Evolutionary conservation across 805 yeast species (phyloP).

Genomic region (Candida palmyrensis): DNA sequence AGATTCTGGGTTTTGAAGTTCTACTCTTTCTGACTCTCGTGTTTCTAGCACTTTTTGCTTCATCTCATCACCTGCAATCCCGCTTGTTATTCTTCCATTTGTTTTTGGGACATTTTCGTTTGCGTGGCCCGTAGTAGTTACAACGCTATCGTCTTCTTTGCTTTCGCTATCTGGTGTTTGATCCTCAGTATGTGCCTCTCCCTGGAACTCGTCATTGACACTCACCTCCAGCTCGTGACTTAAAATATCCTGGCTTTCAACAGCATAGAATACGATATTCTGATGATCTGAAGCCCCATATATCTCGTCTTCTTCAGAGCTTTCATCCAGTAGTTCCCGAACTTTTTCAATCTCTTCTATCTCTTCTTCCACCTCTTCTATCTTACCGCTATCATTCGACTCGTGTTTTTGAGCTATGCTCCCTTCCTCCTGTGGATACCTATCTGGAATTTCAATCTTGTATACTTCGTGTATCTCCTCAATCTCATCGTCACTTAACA

Average conservation of each 20-base stretch:
- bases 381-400: slow-evolving; percentile 3
- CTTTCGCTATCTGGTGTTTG: no score
- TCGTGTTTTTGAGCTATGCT: slow-evolving; percentile 1
- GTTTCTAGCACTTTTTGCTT: no score
- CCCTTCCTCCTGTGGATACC: background rate
- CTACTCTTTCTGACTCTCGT: no score
- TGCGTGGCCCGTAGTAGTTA: background rate
- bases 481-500: background rate
- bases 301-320: slow-evolving; percentile 1
- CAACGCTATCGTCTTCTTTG: background rate
- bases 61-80: no score
- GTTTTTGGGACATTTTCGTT: background rate
- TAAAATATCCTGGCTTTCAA: background rate
- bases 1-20: background rate
- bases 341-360: background rate
- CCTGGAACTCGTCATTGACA: background rate
- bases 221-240: background rate
- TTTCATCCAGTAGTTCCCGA: background rate
- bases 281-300: background rate
- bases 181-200: background rate
- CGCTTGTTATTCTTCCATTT: no score
- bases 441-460: background rate
- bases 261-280: background rate
- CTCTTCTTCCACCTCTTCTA: background rate
- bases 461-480: background rate